Base-by-base conservation (phyloP, 106 monocot species). In the Platanthera guangdongensis region DNA sequence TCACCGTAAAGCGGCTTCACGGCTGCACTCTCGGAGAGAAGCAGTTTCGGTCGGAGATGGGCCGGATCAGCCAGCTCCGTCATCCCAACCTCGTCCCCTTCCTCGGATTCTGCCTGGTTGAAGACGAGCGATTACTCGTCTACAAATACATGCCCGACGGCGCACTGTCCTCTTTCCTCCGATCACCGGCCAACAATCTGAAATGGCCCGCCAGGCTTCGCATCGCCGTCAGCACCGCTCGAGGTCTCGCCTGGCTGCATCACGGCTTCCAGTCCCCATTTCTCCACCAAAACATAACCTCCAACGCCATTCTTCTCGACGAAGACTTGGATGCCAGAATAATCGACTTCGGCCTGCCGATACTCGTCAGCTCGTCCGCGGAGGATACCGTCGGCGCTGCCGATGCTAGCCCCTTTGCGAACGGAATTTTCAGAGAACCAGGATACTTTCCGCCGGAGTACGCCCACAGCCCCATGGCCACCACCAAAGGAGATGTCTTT, bases 81-180 rank as follows among this genome's bases (percentile, higher is more conserved):
- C 92, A 92, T 51, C 92, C 92, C n/a, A 89, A 92, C 47, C 81
- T 92, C 15, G 92, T 85, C 8, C 87, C 90, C 0, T 51, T 90
- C 4, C 87, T 90, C 47, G 90, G 90, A 1, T 87, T 78, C 78
- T 84, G 83, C 79, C 16, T 65, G 9, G 83, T 79, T 1, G 83
- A 82, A 50, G 87, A 83, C 16, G 82, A 84, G 76, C 80, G 81
- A 46, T 72, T 88, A 5, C 82, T 94, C 10, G 71, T 87, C 39
- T 87, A 83, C 75, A 86, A 87, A 74, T 52, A 83, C 80, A 94
- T 85, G 80, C 75, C 80, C 25, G 57, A 52, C 18, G 87, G 90
- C 0, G 46, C 82, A 1, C 57, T 90, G 10, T 81, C 77, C 12
- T n/a, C 52, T 1, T 7, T n/a, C 6, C 51, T 87, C 19, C 19